Base-by-base conservation (phyloP, 75 land plant species). In the Selaginella tamariscina region DNA sequence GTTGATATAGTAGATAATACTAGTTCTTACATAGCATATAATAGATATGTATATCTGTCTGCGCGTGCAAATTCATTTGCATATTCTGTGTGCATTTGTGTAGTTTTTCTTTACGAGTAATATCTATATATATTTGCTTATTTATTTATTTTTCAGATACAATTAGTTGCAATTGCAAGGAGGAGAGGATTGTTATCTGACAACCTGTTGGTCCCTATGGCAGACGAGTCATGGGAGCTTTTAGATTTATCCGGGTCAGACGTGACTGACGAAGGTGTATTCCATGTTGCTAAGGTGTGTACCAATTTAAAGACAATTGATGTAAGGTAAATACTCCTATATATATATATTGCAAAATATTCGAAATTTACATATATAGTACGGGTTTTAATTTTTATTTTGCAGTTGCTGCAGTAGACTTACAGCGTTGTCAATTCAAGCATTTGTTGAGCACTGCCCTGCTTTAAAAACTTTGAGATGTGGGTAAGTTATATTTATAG, bases 181-280 rank as follows among this genome's bases (percentile, higher is more conserved):
- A 71, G 98, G 70, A 83, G 86, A 66, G 75, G 86, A 32, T 81
- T 93, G 70, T 72, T 93, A 22, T 81, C 66, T 55, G 96, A 93
- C 76, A 82, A 81, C 22, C 66, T 89, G 27, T 72, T 93, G n/a
- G 39, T 78, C 32, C 71, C 96, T 15, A 66, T 93, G 31, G 86
- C 76, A 59, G 98, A 93, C 30, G 56, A 64, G 68, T 81, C 91
- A 26, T 93, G 95, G 90, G 86, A 89, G 56, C 65, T 83, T 27
- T 81, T 93, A 27, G 98, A 93, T 75, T 69, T 93, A 27, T 93
- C 96, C 33, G 87, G 86, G 44, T 86, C 91, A 1, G 85, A 81
- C 65, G 86, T 93, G 18, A 82, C 98, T 27, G 96, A 89, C 71
- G 22, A 33, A 59, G 87, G 91, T 28, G 55, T 93, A 26, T 56